Percentiles rank a stretch among this genome's conserved stretches.
phyloP scores from a whole-genome alignment of 768 basidiomycete species.

The Lentinula sp. region DNA sequence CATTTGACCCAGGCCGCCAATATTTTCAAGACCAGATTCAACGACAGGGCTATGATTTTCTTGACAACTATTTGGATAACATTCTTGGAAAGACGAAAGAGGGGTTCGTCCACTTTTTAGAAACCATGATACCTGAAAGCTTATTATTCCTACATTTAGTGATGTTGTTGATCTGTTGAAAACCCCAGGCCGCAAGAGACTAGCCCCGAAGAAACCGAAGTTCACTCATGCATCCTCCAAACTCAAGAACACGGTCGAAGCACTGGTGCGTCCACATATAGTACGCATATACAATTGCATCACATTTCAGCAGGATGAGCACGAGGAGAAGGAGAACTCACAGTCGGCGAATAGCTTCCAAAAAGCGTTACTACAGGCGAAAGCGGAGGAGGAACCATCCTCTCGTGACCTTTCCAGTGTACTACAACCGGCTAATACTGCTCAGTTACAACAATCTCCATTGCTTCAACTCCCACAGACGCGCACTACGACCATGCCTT shows the following conservation, averaged over 20 bases:
- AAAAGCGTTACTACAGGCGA: slow-evolving; percentile 33
- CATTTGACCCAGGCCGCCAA: slow-evolving; percentile 64
- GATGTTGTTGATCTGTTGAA: slow-evolving; percentile 77
- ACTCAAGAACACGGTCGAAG: slow-evolving; percentile 33
- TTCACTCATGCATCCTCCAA: slow-evolving; percentile 29
- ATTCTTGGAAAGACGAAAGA: slow-evolving; percentile 62
- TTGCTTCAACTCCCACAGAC: not conserved
- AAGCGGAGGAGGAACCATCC: slow-evolving; percentile 10
- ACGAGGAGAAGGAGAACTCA: slow-evolving; percentile 31
- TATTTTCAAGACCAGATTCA: slow-evolving; percentile 71
- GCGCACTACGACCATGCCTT: not conserved
- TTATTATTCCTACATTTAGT: slow-evolving; percentile 26
- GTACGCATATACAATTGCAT: not conserved
- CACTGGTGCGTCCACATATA: slow-evolving; percentile 34
- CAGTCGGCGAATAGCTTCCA: slow-evolving; percentile 43
- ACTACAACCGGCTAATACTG: not conserved
- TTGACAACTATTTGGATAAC: slow-evolving; percentile 72
- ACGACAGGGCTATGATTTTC: slow-evolving; percentile 70
- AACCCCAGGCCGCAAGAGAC: slow-evolving; percentile 74
- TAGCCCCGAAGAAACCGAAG: slow-evolving; percentile 43
- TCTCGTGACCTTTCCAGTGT: not conserved
- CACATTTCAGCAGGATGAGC: slow-evolving; percentile 19
- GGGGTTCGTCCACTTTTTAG: slow-evolving; percentile 39
- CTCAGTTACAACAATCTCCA: not conserved
- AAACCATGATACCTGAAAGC: not conserved